A percentile compares a stretch with the other conserved stretches of the same genome.
These are phyloP conservation scores for Suillus luteus DNA, from an alignment of 768 basidiomycete genomes.

Conservation along the genomic window DNA sequence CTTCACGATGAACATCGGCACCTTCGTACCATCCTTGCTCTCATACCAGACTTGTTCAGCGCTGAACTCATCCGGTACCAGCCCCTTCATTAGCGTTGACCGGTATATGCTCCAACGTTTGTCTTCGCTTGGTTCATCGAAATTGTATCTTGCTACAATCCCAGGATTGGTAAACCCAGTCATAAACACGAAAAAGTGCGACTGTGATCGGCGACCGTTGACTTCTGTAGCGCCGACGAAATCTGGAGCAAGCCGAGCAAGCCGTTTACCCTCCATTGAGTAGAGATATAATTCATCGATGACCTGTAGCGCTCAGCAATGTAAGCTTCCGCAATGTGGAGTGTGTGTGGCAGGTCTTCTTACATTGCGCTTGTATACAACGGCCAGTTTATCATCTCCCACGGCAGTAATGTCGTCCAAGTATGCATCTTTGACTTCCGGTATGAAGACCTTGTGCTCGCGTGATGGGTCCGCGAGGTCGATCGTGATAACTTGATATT, in stretches of 20 bases:
- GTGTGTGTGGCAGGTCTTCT: constrained; percentile 21
- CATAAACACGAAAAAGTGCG: constrained; percentile 65
- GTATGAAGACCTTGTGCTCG: constrained; percentile 60
- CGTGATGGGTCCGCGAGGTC: constrained; percentile 55
- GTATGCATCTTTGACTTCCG: constrained; percentile 65
- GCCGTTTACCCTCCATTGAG: constrained; percentile 50
- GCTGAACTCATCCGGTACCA: constrained; percentile 68
- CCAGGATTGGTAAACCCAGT: constrained; percentile 75
- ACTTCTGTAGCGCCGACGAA: constrained; percentile 67
- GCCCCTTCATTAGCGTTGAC: constrained; percentile 56
- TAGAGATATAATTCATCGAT: constrained; percentile 81
- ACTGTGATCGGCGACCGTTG: constrained; percentile 50
- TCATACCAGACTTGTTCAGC: constrained; percentile 78
- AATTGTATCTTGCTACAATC: constrained; percentile 63
- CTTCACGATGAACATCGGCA: constrained; percentile 86
- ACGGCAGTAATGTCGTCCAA: constrained; percentile 53
- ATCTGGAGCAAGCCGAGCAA: constrained; percentile 60
- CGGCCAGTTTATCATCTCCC: constrained; percentile 55
- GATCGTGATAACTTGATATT: constrained; percentile 64
- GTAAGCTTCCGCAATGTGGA: constrained; percentile 1
- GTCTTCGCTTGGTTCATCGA: constrained; percentile 40
- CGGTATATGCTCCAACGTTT: constrained; percentile 62
- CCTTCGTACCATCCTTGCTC: constrained; percentile 75
- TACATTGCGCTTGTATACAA: constrained; percentile 75
- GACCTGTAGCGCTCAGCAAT: constrained; percentile 44